phyloP scores from a whole-genome alignment of 1,284 basidiomycete genomes.

The Fomes fomentarius region DNA sequence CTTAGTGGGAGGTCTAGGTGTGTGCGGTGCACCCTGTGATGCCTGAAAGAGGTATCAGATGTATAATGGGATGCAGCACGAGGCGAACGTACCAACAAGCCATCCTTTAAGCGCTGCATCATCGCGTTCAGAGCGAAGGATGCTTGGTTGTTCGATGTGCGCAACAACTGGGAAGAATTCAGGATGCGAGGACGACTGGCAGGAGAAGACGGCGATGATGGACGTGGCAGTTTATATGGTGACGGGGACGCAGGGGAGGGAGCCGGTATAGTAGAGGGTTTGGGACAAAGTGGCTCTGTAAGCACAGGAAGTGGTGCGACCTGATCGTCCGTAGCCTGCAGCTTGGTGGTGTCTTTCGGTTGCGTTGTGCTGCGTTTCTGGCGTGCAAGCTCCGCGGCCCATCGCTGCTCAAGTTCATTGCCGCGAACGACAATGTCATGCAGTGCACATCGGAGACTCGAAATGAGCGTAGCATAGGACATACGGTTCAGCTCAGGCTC shows the following conservation, averaged over 20 bases:
- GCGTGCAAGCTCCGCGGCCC: conserved; percentile 1
- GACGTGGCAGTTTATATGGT: not conserved
- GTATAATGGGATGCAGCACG: not conserved
- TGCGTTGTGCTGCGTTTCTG: not conserved
- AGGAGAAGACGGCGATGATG: not conserved
- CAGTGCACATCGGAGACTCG: conserved; percentile 17
- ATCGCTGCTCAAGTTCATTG: conserved; percentile 12
- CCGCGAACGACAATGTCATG: not conserved
- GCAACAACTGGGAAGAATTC: not conserved
- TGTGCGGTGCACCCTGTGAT: not conserved
- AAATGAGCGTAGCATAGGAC: conserved; percentile 45
- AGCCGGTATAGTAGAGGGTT: too few species aligned
- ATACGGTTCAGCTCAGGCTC: conserved; percentile 42
- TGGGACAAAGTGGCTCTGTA: not conserved
- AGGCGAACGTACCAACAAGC: not conserved
- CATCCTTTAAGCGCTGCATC: not conserved
- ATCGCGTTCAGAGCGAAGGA: not conserved
- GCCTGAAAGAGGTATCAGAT: not conserved
- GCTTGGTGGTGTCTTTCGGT: not conserved
- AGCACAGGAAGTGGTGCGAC: not conserved
- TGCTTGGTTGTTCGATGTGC: not conserved
- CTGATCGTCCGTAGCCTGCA: not conserved
- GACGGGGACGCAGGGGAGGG: too few species aligned
- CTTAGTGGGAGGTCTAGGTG: not conserved
- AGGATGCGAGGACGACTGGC: not conserved